phyloP scores from a whole-genome alignment of 305 asterid genomes.

The Stenogyne calaminthoides region DNA sequence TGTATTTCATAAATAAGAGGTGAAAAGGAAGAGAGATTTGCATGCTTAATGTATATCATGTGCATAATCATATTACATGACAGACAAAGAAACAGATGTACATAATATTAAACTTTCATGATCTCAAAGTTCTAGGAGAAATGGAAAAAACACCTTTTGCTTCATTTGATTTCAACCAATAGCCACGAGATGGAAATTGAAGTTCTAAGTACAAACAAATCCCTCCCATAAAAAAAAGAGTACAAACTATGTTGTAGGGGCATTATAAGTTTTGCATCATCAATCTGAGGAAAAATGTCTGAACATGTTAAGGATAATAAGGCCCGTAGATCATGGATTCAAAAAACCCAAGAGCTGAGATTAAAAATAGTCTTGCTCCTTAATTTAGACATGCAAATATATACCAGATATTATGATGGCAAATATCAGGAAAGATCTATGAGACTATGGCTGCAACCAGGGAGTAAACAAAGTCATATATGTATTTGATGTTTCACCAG shows the following conservation, averaged over 20 bases:
- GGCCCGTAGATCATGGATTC: background rate
- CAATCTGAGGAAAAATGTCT: conserved; percentile 6
- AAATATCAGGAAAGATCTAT: background rate
- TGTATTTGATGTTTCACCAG: conserved; percentile 18
- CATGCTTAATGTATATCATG: background rate
- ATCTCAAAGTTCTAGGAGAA: conserved; percentile 5
- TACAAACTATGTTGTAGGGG: background rate
- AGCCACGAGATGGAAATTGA: background rate
- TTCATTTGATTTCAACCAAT: conserved; percentile 22
- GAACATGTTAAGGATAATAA: conserved; percentile 1
- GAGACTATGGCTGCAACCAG: background rate
- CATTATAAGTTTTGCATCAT: conserved; percentile 2
- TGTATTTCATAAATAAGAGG: conserved; percentile 22
- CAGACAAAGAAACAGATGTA: conserved; percentile 21
- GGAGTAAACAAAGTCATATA: conserved; percentile 4
- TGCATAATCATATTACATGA: conserved; percentile 9
- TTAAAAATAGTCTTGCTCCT: background rate
- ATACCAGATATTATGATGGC: background rate
- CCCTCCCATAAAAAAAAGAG: background rate
- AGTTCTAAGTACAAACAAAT: background rate
- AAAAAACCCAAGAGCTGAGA: conserved; percentile 16
- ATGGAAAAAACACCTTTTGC: conserved; percentile 14
- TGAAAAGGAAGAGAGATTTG: background rate
- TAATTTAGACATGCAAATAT: background rate
- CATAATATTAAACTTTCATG: conserved; percentile 12